Evolutionary conservation across 345 rosid species (phyloP), one percentile per base, ranked within the genome.

Genomic region (Lepidium aucheri): DNA sequence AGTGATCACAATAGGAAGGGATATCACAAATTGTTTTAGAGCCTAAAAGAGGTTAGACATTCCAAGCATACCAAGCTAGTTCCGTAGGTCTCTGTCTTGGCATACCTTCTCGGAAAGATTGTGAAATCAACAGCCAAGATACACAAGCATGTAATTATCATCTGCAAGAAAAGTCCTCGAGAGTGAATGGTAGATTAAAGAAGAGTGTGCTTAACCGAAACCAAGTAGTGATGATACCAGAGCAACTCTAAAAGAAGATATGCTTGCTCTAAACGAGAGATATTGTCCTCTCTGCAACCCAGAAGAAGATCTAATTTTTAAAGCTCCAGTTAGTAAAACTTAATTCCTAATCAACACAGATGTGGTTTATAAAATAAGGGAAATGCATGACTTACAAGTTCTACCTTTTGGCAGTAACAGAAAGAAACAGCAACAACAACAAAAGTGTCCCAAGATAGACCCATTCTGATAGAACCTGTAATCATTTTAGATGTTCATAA

Each of bases 91-190:
- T 88, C 96, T 9, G 92, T 86, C 82, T 94, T 90, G 33, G 95
- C 97, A 14, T 85, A 80, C 81, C 80, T 82, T 76, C 97, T 80
- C 1, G 99, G 97, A 79, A 80, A 94, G 76, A 90, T 82, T 73
- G 68, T 84, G 70, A 94, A 90, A 57, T 94, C 99, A 60, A 90
- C 99, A 62, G 90, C 97, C 79, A 94, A 84, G 69, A 94, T 94
- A 60, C 89, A 84, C 77, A 94, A 74, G 77, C 90, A 88, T 41
- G 99, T 85, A 15, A 84, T 61, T 16, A 88, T 35, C 92, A 90
- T 86, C 97, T 90, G 88, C 68, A 80, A 61, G n/a, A 52, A 53
- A 57, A 53, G 17, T 8, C 46, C 40, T 68, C 55, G 8, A 68
- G 53, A 42, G 43, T 76, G 67, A 38, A 53, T 7, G 24, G 40